Evolutionary conservation across 768 basidiomycete species (phyloP).

Genomic region (Rhodotorula kratochvilovae): DNA sequence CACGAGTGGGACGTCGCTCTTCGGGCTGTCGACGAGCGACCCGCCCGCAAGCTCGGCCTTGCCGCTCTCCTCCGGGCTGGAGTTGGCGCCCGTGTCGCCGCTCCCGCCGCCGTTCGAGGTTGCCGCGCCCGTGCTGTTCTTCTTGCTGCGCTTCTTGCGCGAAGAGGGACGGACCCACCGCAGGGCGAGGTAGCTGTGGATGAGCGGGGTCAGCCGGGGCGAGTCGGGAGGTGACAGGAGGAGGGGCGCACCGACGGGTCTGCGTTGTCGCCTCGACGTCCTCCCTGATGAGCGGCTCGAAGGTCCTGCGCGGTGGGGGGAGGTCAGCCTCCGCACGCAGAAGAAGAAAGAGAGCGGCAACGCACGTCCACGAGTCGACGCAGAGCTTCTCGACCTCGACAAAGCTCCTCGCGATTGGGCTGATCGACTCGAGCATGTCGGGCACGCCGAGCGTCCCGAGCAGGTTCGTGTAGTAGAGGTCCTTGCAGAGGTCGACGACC

Average conservation of each 20-base stretch:
- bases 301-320: background rate
- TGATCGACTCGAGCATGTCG: conserved; percentile 31
- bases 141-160: conserved; percentile 30
- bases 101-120: background rate
- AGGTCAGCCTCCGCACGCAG: too few relatives aligned
- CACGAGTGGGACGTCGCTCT: background rate
- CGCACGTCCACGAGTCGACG: conserved; percentile 32
- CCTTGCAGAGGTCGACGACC: conserved; percentile 17
- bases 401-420: conserved; percentile 27
- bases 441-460: conserved; percentile 30
- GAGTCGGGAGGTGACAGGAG: too few relatives aligned
- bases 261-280: conserved; percentile 12
- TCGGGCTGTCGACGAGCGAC: background rate
- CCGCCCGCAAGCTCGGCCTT: background rate
- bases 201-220: background rate
- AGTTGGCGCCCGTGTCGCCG: background rate
- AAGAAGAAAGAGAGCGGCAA: too few relatives aligned
- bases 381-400: conserved; percentile 27
- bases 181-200: conserved; percentile 22
- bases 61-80: background rate
- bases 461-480: conserved; percentile 15
- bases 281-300: conserved; percentile 22
- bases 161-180: conserved; percentile 21
- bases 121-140: background rate
- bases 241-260: background rate